phyloP scores from a whole-genome alignment of 306 rosid genomes.

The Ziziphus jujuba region DNA sequence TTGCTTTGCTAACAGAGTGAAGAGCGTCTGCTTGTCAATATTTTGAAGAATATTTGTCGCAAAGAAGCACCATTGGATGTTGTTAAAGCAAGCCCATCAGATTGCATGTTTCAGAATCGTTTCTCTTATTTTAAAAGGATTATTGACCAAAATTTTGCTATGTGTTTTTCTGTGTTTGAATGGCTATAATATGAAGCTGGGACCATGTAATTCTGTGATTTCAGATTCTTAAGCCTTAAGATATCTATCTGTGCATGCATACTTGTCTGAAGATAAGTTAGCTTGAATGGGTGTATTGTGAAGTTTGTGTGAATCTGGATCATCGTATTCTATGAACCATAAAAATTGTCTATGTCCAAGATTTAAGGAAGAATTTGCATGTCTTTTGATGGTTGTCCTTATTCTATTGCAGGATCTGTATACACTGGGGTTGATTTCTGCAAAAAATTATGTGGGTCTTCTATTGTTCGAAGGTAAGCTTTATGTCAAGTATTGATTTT shows the following conservation, averaged over 20 bases:
- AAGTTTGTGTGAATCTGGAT: background rate
- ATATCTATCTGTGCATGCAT: background rate
- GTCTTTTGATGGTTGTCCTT: too few species aligned
- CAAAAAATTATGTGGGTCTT: slow-evolving; percentile 94
- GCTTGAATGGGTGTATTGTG: background rate
- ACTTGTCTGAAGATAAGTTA: background rate
- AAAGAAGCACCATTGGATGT: too few species aligned
- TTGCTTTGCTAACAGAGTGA: too few species aligned
- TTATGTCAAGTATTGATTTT: slow-evolving; percentile 50
- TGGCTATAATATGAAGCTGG: too few species aligned
- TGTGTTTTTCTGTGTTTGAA: background rate
- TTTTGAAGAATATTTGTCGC: too few species aligned
- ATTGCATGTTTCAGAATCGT: too few species aligned
- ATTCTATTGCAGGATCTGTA: slow-evolving; percentile 87
- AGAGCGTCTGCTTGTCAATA: too few species aligned
- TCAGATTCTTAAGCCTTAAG: background rate
- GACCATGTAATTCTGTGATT: too few species aligned
- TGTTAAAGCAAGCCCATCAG: too few species aligned
- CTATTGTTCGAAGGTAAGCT: slow-evolving; percentile 94
- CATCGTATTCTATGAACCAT: background rate
- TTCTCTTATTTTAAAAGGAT: too few species aligned
- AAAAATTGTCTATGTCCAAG: background rate
- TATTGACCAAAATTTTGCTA: background rate
- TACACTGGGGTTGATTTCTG: slow-evolving; percentile 98
- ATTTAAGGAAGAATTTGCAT: too few species aligned